Evolutionary conservation across 2,329 filamentous ascomycete species (phyloP).

Genomic region (Davidsoniella virescens): DNA sequence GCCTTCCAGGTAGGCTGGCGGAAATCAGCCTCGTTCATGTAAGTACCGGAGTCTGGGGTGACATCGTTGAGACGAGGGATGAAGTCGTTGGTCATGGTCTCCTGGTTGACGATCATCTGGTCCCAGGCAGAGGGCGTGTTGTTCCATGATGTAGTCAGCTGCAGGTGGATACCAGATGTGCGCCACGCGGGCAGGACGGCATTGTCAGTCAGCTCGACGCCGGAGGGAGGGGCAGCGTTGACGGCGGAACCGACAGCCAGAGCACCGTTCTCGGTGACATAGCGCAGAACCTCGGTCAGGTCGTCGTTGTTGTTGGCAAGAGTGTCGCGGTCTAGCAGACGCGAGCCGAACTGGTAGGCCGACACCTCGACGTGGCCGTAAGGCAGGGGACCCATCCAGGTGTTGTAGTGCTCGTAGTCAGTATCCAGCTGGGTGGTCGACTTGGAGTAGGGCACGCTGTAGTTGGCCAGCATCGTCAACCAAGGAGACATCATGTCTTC

Average conservation of each 20-base stretch:
- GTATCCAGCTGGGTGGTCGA: slow-evolving; percentile 27
- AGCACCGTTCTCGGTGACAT: slow-evolving; percentile 20
- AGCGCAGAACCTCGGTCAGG: slow-evolving; percentile 20
- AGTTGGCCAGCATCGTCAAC: slow-evolving; percentile 22
- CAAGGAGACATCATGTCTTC: slow-evolving; percentile 30
- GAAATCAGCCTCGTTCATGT: slow-evolving; percentile 37
- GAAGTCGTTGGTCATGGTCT: slow-evolving; percentile 17
- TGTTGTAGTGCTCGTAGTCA: slow-evolving; percentile 29
- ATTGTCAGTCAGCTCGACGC: slow-evolving; percentile 15
- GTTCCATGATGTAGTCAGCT: slow-evolving; percentile 6
- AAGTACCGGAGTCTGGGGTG: slow-evolving; percentile 27
- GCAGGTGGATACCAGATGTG: slow-evolving; percentile 6
- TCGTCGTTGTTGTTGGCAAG: slow-evolving; percentile 19
- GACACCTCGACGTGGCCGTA: slow-evolving; percentile 19
- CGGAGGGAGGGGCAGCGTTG: slow-evolving; percentile 17
- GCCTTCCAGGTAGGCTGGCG: slow-evolving; percentile 26
- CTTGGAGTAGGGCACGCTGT: slow-evolving; percentile 22
- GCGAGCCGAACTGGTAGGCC: slow-evolving; percentile 21
- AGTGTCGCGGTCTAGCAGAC: slow-evolving; percentile 25
- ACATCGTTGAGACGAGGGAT: slow-evolving; percentile 21
- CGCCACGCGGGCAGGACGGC: slow-evolving; percentile 16
- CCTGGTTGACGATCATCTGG: slow-evolving; percentile 7
- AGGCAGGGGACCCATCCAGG: slow-evolving; percentile 17
- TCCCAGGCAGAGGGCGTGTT: slow-evolving; percentile 7
- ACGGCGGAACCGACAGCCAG: slow-evolving; percentile 23